These are phyloP conservation scores for Zygosaccharomyces bailii DNA, from an alignment of 805 yeast genomes.

Conservation along the genomic window DNA sequence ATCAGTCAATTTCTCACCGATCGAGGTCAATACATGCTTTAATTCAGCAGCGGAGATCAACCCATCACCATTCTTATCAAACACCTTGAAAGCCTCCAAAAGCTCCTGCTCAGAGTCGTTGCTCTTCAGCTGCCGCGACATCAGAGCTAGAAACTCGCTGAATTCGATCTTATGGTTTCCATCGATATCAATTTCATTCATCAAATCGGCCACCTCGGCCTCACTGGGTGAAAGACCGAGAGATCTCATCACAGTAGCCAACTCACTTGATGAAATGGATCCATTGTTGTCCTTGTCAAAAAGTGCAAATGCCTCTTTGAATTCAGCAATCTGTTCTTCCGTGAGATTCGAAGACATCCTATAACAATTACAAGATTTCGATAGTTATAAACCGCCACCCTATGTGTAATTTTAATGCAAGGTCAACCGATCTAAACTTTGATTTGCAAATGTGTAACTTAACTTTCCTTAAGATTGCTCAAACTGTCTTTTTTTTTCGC, in stretches of 20 bases:
- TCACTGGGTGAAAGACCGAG: constrained; percentile 96
- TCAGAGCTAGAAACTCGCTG: constrained; percentile 77
- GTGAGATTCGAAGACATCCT: constrained; percentile 55
- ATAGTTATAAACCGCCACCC: background rate
- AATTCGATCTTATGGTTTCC: constrained; percentile 88
- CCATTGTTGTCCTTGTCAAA: constrained; percentile 98
- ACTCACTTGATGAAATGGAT: constrained; percentile 89
- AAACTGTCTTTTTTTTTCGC: background rate
- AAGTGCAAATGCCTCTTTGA: constrained; percentile 95
- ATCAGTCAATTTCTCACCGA: constrained; percentile 94
- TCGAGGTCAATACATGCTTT: constrained; percentile 93
- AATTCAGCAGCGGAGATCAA: constrained; percentile 94
- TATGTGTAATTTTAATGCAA: background rate
- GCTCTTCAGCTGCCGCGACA: constrained; percentile 92
- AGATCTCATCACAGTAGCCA: constrained; percentile 99
- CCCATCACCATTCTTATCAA: constrained; percentile 95
- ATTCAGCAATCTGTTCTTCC: constrained; percentile 94
- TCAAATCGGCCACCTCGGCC: constrained; percentile 92
- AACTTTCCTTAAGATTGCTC: background rate
- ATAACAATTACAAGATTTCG: background rate
- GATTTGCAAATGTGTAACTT: background rate
- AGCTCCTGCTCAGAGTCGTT: constrained; percentile 97
- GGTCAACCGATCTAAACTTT: background rate
- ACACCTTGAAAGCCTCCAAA: constrained; percentile 96
- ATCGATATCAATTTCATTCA: constrained; percentile 94